phyloP scores from a whole-genome alignment of 345 rosid genomes.

The Dimocarpus longan region DNA sequence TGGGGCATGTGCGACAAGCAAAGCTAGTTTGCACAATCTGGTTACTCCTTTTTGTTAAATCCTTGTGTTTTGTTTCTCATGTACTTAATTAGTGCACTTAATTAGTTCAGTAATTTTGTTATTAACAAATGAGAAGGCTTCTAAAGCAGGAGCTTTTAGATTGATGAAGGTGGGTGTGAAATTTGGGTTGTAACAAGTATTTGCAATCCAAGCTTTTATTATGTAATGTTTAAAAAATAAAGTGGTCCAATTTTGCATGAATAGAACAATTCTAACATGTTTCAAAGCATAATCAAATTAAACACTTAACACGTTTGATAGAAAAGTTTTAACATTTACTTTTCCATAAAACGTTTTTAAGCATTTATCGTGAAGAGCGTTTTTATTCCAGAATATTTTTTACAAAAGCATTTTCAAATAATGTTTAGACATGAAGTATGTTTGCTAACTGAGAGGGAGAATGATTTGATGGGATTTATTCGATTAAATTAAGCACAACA shows the following conservation, averaged over 20 bases:
- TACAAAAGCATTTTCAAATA: too few relatives aligned
- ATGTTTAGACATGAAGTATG: too few relatives aligned
- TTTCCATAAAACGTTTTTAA: too few relatives aligned
- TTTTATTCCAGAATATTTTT: too few relatives aligned
- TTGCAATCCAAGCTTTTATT: constrained; percentile 11
- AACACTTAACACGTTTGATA: not conserved
- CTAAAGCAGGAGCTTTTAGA: constrained; percentile 25
- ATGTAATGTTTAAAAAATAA: constrained; percentile 15
- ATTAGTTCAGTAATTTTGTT: not conserved
- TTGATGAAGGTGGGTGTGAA: constrained; percentile 17
- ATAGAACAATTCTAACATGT: too few relatives aligned
- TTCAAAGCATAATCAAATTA: too few relatives aligned
- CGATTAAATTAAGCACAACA: not conserved
- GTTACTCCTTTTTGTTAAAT: constrained; percentile 53
- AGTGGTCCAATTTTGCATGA: constrained; percentile 24
- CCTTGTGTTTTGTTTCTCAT: not conserved
- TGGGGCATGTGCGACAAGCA: constrained; percentile 40
- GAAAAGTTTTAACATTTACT: too few relatives aligned
- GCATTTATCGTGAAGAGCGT: too few relatives aligned
- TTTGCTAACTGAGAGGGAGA: not conserved
- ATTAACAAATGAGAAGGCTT: constrained; percentile 30
- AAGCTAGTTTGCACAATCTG: constrained; percentile 44
- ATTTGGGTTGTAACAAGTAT: constrained; percentile 3
- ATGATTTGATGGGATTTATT: constrained; percentile 8
- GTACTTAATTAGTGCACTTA: not conserved